Base-by-base conservation (phyloP, 169 alveolate species). In the Plasmodium ovale region DNA sequence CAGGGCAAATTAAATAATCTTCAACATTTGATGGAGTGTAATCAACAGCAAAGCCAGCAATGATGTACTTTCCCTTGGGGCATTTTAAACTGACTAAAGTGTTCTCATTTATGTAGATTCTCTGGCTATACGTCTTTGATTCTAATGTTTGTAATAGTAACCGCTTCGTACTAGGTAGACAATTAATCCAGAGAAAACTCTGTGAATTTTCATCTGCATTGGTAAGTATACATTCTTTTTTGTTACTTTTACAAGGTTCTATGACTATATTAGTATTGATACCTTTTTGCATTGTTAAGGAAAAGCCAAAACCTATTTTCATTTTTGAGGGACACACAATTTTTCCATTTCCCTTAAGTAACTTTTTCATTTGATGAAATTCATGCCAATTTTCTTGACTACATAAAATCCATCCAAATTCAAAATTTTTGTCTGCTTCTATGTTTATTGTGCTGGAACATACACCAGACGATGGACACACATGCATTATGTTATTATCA, bases 371-470 rank as follows among this genome's bases (percentile, higher is more conserved):
- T 62, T 85, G 91, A 47, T 85, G 44, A 42, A 68, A 37, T 58
- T 85, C 87, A 27, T 70, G 39, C 47, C 37, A n/a, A 33, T 85
- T 85, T 42, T 85, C 74, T 3, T 72, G 5, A 54, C 85, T 56
- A 69, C 91, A 85, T 85, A 85, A 29, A 54, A 70, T 62, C 91
- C 91, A 85, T 21, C 91, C 87, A 21, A 85, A 85, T 85, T 85
- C 91, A 58, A 69, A 85, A 68, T 51, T 85, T 54, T 54, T 85
- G 51, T 85, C 91, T 27, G 73, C 16, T 42, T 53, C 60, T 58
- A 85, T 68, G 49, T 85, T 69, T 56, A 85, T 69, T 16, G 74
- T 74, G 49, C 91, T 85, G 23, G 74, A 54, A 33, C 91, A 85
- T 29, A 39, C 91, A 9, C 33, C 10, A 7, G 58, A 23, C 19